These are phyloP conservation scores for Rhynchosporium secalis DNA, from an alignment of 2,329 filamentous ascomycete genomes.

Conservation along the genomic window DNA sequence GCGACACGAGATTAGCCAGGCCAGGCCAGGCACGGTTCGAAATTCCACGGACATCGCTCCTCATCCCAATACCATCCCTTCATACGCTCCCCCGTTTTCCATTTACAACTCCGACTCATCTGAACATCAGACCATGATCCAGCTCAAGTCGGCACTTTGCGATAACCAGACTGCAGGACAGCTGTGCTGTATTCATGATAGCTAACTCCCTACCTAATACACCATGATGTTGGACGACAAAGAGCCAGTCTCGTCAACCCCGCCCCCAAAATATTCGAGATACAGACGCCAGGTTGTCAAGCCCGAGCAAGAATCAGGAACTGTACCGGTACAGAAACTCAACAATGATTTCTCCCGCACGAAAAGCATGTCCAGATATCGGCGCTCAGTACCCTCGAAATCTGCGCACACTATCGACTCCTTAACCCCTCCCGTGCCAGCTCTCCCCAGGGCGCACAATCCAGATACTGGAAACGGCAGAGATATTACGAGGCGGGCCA, in stretches of 20 bases:
- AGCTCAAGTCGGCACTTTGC: slow-evolving; percentile 10
- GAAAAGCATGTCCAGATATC: slow-evolving; percentile 44
- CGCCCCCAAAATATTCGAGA: slow-evolving; percentile 52
- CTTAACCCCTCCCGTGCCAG: slow-evolving; percentile 17
- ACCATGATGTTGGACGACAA: slow-evolving; percentile 30
- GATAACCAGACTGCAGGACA: slow-evolving; percentile 10
- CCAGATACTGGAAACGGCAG: background rate
- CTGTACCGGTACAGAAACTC: slow-evolving; percentile 30
- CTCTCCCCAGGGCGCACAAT: slow-evolving; percentile 8
- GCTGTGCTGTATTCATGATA: slow-evolving; percentile 9
- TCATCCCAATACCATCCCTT: background rate
- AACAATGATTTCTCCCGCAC: slow-evolving; percentile 36
- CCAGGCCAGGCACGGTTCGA: background rate
- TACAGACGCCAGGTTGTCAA: slow-evolving; percentile 50
- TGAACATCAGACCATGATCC: slow-evolving; percentile 9
- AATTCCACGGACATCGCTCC: slow-evolving; percentile 1
- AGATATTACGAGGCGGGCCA: slow-evolving; percentile 22
- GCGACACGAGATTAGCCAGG: background rate
- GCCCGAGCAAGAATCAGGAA: slow-evolving; percentile 38
- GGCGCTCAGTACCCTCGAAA: slow-evolving; percentile 31
- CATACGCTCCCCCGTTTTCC: background rate
- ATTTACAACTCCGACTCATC: background rate
- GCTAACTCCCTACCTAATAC: background rate
- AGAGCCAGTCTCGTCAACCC: slow-evolving; percentile 19
- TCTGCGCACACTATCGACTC: slow-evolving; percentile 22